Evolutionary conservation across 352 stramenopile species (phyloP).

Genomic region (Phytopythium chamaehyphon): DNA sequence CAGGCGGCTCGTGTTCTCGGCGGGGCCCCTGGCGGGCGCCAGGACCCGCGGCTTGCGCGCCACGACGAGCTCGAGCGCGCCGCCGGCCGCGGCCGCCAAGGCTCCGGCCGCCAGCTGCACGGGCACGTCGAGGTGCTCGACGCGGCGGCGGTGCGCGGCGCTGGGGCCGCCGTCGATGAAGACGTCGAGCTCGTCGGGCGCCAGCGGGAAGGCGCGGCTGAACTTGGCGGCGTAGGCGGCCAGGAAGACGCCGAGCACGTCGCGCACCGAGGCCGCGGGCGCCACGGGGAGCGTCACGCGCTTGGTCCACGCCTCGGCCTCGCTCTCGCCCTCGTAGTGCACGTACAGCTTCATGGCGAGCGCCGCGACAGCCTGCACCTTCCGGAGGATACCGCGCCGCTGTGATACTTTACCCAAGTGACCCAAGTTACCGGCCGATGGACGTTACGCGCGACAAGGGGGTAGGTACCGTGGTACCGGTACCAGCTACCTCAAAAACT

Average conservation of each 20-base stretch:
- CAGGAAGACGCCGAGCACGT: conserved; percentile 35
- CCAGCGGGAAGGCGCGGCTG: conserved; percentile 13
- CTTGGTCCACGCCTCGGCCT: conserved; percentile 41
- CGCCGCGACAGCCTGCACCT: background rate
- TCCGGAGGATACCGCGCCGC: background rate
- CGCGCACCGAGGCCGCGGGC: conserved; percentile 26
- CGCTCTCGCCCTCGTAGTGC: conserved; percentile 43
- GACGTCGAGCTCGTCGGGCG: conserved; percentile 27
- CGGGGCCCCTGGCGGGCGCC: conserved; percentile 3
- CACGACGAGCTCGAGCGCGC: conserved; percentile 38
- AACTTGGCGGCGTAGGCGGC: conserved; percentile 43
- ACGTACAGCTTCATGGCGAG: conserved; percentile 52
- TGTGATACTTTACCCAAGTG: background rate
- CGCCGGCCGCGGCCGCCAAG: conserved; percentile 9
- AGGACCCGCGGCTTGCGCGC: conserved; percentile 13
- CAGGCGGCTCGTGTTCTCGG: conserved; percentile 8
- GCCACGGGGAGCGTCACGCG: conserved; percentile 34
- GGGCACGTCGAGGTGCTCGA: conserved; percentile 17
- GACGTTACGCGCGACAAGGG: too few species aligned
- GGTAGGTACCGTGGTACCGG: too few species aligned
- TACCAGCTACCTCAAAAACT: too few species aligned
- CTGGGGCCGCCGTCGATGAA: conserved; percentile 31
- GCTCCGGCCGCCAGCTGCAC: conserved; percentile 7
- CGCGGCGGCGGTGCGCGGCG: conserved; percentile 11
- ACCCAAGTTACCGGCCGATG: background rate